Conservation (phyloP, 495 filamentous ascomycete genomes). For the Clohesyomyces aquaticus region DNA sequence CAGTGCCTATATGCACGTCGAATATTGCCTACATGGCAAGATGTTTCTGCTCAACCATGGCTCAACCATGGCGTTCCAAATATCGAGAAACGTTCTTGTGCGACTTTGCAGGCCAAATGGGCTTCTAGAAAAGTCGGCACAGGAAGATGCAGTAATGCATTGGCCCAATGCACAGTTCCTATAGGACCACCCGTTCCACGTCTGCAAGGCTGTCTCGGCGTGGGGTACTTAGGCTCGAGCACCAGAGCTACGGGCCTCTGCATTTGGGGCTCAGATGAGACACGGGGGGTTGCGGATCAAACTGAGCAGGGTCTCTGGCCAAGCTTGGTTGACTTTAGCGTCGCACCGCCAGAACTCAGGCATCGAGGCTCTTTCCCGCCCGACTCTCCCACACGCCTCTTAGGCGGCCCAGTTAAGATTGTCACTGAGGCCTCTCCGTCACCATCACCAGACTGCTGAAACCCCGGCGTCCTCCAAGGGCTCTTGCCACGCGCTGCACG, state of each 20-base stretch:
- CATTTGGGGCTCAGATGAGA: slow-evolving; percentile 12
- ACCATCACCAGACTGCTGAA: not conserved
- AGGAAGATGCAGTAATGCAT: slow-evolving; percentile 9
- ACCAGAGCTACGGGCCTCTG: not conserved
- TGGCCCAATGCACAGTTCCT: not conserved
- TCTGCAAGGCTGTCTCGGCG: slow-evolving; percentile 11
- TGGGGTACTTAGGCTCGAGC: slow-evolving; percentile 17
- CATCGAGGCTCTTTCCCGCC: slow-evolving; percentile 1
- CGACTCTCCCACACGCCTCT: not conserved
- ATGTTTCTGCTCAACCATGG: slow-evolving; percentile 27
- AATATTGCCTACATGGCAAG: slow-evolving; percentile 24
- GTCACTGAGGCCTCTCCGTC: not conserved
- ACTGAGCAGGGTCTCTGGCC: not conserved
- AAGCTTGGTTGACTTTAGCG: slow-evolving; percentile 12
- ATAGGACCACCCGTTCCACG: slow-evolving; percentile 1
- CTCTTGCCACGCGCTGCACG: not conserved
- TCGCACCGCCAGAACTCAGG: slow-evolving; percentile 7
- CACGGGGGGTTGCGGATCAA: slow-evolving; percentile 12
- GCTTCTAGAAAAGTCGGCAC: slow-evolving; percentile 31
- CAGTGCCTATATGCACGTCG: slow-evolving; percentile 22
- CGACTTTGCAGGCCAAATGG: too few relatives aligned
- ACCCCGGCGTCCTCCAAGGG: not conserved
- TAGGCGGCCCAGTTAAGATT: not conserved
- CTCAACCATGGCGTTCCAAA: not conserved
- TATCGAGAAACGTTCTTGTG: not conserved